Conservation (phyloP, 2,329 filamentous ascomycete genomes). For the Exophiala sideris region DNA sequence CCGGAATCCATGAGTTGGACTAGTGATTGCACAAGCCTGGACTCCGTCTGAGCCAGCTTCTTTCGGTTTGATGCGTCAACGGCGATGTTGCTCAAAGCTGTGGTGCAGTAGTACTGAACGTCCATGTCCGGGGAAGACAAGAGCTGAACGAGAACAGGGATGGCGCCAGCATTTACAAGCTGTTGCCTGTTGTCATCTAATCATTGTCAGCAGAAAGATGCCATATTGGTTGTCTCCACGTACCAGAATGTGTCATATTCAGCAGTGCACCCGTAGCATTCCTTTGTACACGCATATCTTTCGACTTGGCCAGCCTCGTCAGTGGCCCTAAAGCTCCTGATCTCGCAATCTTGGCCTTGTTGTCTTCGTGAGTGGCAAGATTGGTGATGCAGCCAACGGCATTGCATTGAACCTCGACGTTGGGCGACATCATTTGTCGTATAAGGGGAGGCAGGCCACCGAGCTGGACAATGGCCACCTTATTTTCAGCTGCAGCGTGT, state of each 20-base stretch:
- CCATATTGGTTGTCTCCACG: constrained; percentile 27
- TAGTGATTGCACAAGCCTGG: constrained; percentile 85
- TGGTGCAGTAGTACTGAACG: constrained; percentile 99
- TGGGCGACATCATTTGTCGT: constrained; percentile 95
- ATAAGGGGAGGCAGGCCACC: constrained; percentile 89
- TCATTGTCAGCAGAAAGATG: constrained; percentile 1
- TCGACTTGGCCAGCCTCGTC: constrained; percentile 89
- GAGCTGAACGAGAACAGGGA: constrained; percentile 92
- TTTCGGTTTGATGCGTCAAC: constrained; percentile 89
- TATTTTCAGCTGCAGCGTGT: constrained; percentile 80
- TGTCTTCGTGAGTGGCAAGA: constrained; percentile 95
- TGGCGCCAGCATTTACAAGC: constrained; percentile 94
- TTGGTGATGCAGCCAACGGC: constrained; percentile 99
- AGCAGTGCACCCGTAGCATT: constrained; percentile 94
- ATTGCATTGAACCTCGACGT: constrained; percentile 98
- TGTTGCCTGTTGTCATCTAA: constrained; percentile 96
- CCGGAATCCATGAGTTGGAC: constrained; percentile 97
- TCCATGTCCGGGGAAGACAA: constrained; percentile 91
- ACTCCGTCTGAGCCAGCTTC: constrained; percentile 84
- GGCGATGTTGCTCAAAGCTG: constrained; percentile 95
- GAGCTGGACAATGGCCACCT: constrained; percentile 90
- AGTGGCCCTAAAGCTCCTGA: constrained; percentile 89
- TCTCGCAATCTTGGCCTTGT: constrained; percentile 96
- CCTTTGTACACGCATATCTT: constrained; percentile 96
- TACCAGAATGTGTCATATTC: constrained; percentile 99